phyloP scores from a whole-genome alignment of 441 rosid genomes.

The Pelargonium fulgidum region DNA sequence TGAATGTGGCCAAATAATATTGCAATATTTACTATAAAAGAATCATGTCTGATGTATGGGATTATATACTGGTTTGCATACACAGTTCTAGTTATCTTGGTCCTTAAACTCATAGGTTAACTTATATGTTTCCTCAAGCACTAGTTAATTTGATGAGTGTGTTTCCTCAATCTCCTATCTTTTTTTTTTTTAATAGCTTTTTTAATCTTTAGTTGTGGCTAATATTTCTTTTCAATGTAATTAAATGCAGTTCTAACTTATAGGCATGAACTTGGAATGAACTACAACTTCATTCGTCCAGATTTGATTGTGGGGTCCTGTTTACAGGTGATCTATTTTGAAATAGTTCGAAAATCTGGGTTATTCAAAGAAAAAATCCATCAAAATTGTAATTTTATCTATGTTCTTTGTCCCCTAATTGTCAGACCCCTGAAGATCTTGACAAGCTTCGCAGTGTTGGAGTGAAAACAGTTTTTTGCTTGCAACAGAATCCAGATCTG shows the following conservation, averaged over 20 bases:
- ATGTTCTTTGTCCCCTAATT: conserved; percentile 16
- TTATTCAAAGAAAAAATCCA: conserved; percentile 1
- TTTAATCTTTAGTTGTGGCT: neutral
- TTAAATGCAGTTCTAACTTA: conserved; percentile 72
- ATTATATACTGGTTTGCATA: too few species aligned
- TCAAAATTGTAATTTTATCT: conserved; percentile 8
- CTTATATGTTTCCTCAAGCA: too few species aligned
- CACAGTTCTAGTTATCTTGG: too few species aligned
- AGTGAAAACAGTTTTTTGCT: conserved; percentile 84
- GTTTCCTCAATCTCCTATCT: neutral
- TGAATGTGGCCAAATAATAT: neutral
- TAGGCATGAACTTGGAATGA: conserved; percentile 90
- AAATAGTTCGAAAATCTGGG: neutral
- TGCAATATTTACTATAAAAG: too few species aligned
- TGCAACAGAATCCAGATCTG: conserved; percentile 83
- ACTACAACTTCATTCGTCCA: conserved; percentile 70
- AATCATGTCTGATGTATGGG: too few species aligned
- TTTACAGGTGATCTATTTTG: conserved; percentile 55
- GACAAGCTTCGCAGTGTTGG: conserved; percentile 79
- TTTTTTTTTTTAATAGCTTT: neutral
- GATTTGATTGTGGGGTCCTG: conserved; percentile 93
- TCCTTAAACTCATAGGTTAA: too few species aligned
- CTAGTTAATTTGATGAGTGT: neutral
- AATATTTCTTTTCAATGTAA: conserved; percentile 14
- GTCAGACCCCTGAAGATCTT: conserved; percentile 74